phyloP scores from a whole-genome alignment of 306 rosid species.

The Oxytropis ochrocephala region DNA sequence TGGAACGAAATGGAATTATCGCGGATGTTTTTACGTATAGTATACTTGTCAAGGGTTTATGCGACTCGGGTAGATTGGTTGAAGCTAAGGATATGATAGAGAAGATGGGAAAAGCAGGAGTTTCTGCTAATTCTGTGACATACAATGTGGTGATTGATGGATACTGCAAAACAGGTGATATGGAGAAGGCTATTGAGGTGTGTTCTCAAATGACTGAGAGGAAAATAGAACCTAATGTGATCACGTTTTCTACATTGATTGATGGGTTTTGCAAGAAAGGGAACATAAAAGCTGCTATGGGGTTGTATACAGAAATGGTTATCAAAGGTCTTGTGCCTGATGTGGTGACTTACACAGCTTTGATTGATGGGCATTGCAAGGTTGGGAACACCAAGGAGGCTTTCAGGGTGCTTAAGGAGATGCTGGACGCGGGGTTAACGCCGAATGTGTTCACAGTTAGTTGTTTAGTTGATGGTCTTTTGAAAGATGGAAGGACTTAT shows the following conservation, averaged over 20 bases:
- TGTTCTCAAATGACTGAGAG: slow-evolving; percentile 54
- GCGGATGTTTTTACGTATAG: slow-evolving; percentile 53
- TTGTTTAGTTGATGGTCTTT: slow-evolving; percentile 62
- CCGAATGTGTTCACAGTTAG: slow-evolving; percentile 52
- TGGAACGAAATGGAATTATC: slow-evolving; percentile 36
- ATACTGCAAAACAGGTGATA: slow-evolving; percentile 42
- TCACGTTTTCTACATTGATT: slow-evolving; percentile 57
- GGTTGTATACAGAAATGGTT: slow-evolving; percentile 52
- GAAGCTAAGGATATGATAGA: slow-evolving; percentile 43
- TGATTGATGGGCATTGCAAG: slow-evolving; percentile 68
- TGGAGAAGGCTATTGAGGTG: slow-evolving; percentile 62
- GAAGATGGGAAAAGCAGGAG: slow-evolving; percentile 37
- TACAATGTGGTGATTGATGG: slow-evolving; percentile 59
- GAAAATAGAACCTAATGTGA: slow-evolving; percentile 44
- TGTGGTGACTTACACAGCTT: slow-evolving; percentile 54
- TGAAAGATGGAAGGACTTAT: slow-evolving; percentile 49
- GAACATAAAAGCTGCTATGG: slow-evolving; percentile 50
- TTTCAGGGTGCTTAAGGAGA: slow-evolving; percentile 41
- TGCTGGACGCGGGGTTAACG: slow-evolving; percentile 44
- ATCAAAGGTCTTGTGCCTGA: slow-evolving; percentile 57
- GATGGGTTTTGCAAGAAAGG: slow-evolving; percentile 65
- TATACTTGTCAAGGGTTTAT: slow-evolving; percentile 55
- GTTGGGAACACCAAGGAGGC: slow-evolving; percentile 49
- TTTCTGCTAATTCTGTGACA: slow-evolving; percentile 44
- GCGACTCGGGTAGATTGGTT: slow-evolving; percentile 29